Evolutionary conservation across 225 moss, liverwort and hornwort genomes (phyloP), one percentile per base, ranked within the genome.

Genomic region (Takakia lepidozioides): DNA sequence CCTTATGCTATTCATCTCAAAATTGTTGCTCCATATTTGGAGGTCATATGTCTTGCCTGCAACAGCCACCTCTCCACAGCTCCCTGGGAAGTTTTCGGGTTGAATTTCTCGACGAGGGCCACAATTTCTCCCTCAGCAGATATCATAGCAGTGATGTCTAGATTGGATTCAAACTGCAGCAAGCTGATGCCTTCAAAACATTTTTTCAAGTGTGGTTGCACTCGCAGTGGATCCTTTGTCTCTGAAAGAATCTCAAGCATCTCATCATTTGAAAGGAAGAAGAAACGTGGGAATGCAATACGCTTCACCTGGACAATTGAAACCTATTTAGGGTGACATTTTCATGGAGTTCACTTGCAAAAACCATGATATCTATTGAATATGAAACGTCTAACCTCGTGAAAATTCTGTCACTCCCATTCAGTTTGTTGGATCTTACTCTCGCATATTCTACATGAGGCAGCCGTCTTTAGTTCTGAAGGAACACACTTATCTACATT

Each of bases 201-300:
- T 42, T 92, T 92, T 8, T 92, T 92, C 37, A 92, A 64, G 57
- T 92, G 91, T 36, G 91, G 91, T 55, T 92, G 91, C 35, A 92
- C 91, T n/a, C 91, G 78, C 13, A 91, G 38, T 27, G 91, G 91
- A 38, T 86, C 86, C 46, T 91, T 91, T 1, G 87, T 92, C 45
- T 92, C 87, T 0, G 87, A 92, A 19, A 92, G 58, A 21, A 92
- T 92, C 59, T 92, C 91, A 5, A 92, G 52, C 91, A 92, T 92
- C 74, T 87, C 91, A 42, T 92, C 91, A 63, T 92, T 92, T 48
- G 91, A 92, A 16, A 92, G 59, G 56, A 92, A 92, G 48, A 92
- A 92, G 35, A 92, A 92, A 0, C 91, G 76, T 13, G 87, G 91
- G 65, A 92, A 92, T 0, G 87, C 84, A 65, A 92, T 81, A 43